These are phyloP conservation scores for Panicum hallii DNA, from an alignment of 202 grass and related monocot species.

Conservation along the genomic window DNA sequence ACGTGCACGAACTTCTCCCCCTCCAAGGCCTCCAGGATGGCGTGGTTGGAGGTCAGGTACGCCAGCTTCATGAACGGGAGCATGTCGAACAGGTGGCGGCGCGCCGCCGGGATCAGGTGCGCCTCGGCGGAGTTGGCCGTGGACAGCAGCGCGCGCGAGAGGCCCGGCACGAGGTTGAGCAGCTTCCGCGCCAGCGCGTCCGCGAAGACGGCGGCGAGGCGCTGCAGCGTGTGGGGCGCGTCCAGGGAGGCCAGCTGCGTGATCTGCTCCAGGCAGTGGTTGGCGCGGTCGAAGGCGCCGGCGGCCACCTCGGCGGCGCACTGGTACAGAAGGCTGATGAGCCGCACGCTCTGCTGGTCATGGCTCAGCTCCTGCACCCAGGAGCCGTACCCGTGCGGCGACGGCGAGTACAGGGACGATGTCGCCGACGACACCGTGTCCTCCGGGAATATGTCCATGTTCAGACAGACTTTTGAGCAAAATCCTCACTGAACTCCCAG, in stretches of 20 bases:
- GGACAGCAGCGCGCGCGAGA: slow-evolving; percentile 36
- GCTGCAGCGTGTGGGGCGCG: slow-evolving; percentile 52
- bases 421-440: slow-evolving; percentile 46
- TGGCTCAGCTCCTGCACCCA: slow-evolving; percentile 58
- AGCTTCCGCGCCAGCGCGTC: slow-evolving; percentile 51
- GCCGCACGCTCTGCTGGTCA: slow-evolving; percentile 51
- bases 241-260: slow-evolving; percentile 51
- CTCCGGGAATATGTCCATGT: slow-evolving; percentile 40
- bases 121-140: neutral
- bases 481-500: neutral
- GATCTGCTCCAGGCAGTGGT: slow-evolving; percentile 59
- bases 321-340: slow-evolving; percentile 56
- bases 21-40: slow-evolving; percentile 58
- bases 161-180: slow-evolving; percentile 33
- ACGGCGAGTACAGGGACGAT: slow-evolving; percentile 49
- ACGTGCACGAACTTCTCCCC: slow-evolving; percentile 51
- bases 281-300: slow-evolving; percentile 54
- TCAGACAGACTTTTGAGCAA: neutral
- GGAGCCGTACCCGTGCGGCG: neutral
- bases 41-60: slow-evolving; percentile 46
- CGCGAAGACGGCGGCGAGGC: slow-evolving; percentile 58
- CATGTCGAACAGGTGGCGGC: slow-evolving; percentile 21
- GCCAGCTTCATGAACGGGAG: slow-evolving; percentile 48
- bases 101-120: slow-evolving; percentile 12
- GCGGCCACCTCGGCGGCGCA: slow-evolving; percentile 48